A percentile compares a stretch with the other conserved stretches of the same genome.
Conservation (phyloP, 148 eudicot species). For the Persicaria maculosa region DNA sequence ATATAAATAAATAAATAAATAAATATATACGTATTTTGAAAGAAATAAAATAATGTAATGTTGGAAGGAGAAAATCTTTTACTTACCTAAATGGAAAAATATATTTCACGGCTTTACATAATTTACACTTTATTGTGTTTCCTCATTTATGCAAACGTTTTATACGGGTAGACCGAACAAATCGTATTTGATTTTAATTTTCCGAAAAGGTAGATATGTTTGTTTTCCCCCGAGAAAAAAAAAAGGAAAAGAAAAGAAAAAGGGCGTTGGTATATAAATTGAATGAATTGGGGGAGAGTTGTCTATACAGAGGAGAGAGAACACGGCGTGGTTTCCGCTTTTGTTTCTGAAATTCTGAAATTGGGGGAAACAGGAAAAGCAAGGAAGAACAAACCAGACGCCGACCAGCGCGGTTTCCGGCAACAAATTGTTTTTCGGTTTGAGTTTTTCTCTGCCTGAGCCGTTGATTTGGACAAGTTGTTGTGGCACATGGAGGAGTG, state of each 20-base stretch:
- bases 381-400: background rate
- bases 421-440: background rate
- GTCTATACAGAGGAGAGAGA: background rate
- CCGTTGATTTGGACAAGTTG: background rate
- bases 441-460: background rate
- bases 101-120: background rate
- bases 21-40: no score
- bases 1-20: no score
- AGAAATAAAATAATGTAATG: background rate
- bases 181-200: background rate
- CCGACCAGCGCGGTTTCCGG: background rate
- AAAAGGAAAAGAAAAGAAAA: background rate
- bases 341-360: background rate
- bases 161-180: background rate
- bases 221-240: background rate
- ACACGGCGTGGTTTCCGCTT: background rate
- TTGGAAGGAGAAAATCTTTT: background rate
- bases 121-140: background rate
- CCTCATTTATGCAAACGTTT: background rate
- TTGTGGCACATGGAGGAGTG: background rate
- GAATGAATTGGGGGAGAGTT: background rate
- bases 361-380: background rate
- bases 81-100: background rate
- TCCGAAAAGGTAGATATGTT: background rate
- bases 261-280: slow-evolving; percentile 5